Evolutionary conservation across 2,329 filamentous ascomycete species (phyloP).

Genomic region (Stemphylium beticola): DNA sequence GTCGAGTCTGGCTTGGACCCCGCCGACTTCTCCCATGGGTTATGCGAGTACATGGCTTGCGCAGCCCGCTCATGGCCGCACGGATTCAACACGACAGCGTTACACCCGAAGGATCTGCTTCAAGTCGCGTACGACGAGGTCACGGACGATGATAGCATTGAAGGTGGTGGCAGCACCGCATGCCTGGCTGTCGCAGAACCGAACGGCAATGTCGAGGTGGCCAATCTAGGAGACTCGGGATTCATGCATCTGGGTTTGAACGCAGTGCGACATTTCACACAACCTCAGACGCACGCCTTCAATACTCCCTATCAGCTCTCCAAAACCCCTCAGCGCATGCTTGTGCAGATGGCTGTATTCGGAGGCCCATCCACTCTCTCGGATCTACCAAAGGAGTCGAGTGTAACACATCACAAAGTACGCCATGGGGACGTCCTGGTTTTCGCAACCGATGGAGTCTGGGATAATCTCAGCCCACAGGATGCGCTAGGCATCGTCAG

Average conservation of each 20-base stretch:
- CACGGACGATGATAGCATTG: conserved; percentile 73
- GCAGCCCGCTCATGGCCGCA: conserved; percentile 67
- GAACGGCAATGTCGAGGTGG: conserved; percentile 80
- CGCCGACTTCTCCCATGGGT: conserved; percentile 89
- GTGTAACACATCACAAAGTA: conserved; percentile 75
- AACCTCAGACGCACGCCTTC: conserved; percentile 93
- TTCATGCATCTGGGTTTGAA: conserved; percentile 87
- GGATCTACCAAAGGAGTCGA: conserved; percentile 84
- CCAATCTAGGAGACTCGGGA: conserved; percentile 94
- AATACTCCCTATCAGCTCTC: conserved; percentile 97
- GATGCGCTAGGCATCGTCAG: conserved; percentile 84
- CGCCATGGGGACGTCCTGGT: conserved; percentile 93
- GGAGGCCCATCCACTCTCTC: conserved; percentile 72
- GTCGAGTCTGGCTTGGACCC: conserved; percentile 90
- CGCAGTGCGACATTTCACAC: conserved; percentile 81
- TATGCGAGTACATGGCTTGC: conserved; percentile 92
- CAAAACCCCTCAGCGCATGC: conserved; percentile 79
- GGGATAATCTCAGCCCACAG: conserved; percentile 93
- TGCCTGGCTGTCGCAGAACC: conserved; percentile 79
- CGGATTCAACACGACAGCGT: conserved; percentile 46
- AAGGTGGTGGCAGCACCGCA: conserved; percentile 88
- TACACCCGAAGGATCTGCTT: conserved; percentile 74
- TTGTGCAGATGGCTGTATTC: conserved; percentile 80
- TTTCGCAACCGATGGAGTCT: conserved; percentile 92
- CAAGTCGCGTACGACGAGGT: conserved; percentile 85